Evolutionary conservation across 2,329 filamentous ascomycete genomes (phyloP).

Genomic region (Sporothrix euskadiensis): DNA sequence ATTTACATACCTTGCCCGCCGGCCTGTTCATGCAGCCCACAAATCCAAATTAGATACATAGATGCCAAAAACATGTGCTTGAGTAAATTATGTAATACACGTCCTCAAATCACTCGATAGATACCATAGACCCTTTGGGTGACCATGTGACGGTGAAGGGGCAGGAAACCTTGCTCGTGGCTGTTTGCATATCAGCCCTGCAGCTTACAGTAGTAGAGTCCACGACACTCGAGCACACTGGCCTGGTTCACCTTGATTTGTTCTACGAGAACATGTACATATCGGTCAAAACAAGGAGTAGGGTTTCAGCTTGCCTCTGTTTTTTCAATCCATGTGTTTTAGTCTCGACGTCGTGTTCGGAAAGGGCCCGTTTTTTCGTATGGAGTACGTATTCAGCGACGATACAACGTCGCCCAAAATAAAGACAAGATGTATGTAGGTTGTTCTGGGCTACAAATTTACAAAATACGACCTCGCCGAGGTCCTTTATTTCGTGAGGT

Average conservation of each 20-base stretch:
- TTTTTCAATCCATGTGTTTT: not conserved
- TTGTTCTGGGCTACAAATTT: not conserved
- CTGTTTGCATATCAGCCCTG: not conserved
- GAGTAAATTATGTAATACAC: not conserved
- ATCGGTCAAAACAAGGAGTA: conserved; percentile 13
- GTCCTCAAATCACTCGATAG: not conserved
- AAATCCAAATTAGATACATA: not conserved
- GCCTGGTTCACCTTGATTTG: not conserved
- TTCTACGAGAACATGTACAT: not conserved
- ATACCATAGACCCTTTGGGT: not conserved
- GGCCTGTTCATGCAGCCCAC: too few species aligned
- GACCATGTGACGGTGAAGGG: not conserved
- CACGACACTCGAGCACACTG: not conserved
- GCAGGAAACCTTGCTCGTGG: not conserved
- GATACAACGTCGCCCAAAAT: not conserved
- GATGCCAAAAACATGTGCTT: not conserved
- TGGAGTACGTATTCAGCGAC: not conserved
- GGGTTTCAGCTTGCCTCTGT: not conserved
- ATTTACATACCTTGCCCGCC: not conserved
- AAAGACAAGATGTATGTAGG: not conserved
- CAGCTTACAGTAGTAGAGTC: not conserved
- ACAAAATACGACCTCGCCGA: not conserved
- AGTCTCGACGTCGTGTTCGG: not conserved
- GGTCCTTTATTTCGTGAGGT: not conserved
- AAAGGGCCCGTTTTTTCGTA: not conserved